phyloP scores from a whole-genome alignment of 371 early-diverging fungal species.

The Rhizopus microsporus region DNA sequence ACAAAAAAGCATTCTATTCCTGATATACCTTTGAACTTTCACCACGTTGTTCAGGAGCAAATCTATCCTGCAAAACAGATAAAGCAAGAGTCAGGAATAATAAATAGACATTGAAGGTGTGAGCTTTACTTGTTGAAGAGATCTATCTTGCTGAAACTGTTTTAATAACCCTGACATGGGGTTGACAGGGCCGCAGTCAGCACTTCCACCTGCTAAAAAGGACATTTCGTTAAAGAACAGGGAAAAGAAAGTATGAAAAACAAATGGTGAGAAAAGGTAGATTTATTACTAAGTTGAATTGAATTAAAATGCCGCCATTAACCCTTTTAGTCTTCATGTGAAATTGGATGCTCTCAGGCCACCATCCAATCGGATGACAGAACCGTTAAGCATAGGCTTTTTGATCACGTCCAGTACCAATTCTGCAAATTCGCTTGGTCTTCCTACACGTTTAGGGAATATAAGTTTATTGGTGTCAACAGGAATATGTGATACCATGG shows the following conservation, averaged over 20 bases:
- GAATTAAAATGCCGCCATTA: not conserved
- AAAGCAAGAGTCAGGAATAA: conserved; percentile 6
- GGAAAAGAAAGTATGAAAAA: conserved; percentile 5
- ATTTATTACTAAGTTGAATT: no score
- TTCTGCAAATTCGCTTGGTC: conserved; percentile 57
- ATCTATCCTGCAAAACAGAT: conserved; percentile 59
- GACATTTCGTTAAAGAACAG: conserved; percentile 20
- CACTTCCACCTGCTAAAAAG: conserved; percentile 39
- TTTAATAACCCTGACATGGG: conserved; percentile 77
- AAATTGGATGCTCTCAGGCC: conserved; percentile 29
- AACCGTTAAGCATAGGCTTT: conserved; percentile 62
- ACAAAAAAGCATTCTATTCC: not conserved
- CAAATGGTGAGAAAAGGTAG: conserved; percentile 4
- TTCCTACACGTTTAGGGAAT: conserved; percentile 53
- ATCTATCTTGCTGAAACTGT: conserved; percentile 76
- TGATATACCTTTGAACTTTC: conserved; percentile 58
- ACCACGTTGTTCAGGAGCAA: conserved; percentile 49
- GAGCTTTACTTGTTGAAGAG: conserved; percentile 71
- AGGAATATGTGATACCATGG: conserved; percentile 20
- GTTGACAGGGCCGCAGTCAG: conserved; percentile 82
- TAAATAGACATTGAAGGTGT: conserved; percentile 5
- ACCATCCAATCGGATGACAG: conserved; percentile 63
- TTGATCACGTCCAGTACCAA: conserved; percentile 50
- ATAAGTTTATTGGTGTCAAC: conserved; percentile 13
- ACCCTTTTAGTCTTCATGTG: not conserved